Conservation (phyloP, 2,329 filamentous ascomycete genomes). For the Aspergillus puulaauensis region DNA sequence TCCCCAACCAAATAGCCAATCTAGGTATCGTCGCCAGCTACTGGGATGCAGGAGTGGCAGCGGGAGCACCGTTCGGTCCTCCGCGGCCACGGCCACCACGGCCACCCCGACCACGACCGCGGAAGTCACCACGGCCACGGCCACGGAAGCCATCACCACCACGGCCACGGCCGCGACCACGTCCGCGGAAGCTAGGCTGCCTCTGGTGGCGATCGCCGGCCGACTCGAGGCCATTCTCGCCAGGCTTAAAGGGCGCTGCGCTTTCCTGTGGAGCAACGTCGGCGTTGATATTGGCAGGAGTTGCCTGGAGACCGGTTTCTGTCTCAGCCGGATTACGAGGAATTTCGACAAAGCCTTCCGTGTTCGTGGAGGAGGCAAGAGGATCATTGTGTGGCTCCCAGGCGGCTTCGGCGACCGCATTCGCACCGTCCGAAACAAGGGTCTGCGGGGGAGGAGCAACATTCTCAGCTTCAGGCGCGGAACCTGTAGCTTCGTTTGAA, state of each 20-base stretch:
- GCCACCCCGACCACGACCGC: constrained; percentile 12
- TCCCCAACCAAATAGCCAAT: background rate
- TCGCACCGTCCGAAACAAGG: constrained; percentile 43
- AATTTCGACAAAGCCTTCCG: constrained; percentile 74
- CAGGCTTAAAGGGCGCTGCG: constrained; percentile 47
- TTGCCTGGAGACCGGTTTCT: constrained; percentile 63
- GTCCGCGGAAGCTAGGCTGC: constrained; percentile 35
- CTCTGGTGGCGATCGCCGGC: constrained; percentile 32
- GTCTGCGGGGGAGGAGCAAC: constrained; percentile 39
- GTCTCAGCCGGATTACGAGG: constrained; percentile 73
- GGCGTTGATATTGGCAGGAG: constrained; percentile 62
- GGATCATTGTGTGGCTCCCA: constrained; percentile 56
- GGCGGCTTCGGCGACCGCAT: constrained; percentile 50
- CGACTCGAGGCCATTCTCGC: constrained; percentile 38
- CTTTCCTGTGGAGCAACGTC: constrained; percentile 56
- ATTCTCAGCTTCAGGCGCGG: constrained; percentile 22
- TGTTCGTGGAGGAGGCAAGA: constrained; percentile 47
- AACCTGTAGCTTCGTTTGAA: constrained; percentile 44
- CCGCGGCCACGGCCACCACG: constrained; percentile 21
- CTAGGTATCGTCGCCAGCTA: background rate
- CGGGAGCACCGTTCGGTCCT: constrained; percentile 26
- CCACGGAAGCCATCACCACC: constrained; percentile 40
- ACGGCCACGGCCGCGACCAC: constrained; percentile 37
- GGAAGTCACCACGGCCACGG: constrained; percentile 30
- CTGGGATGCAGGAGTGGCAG: constrained; percentile 17